These are phyloP conservation scores for Emericellopsis cladophorae DNA, from an alignment of 2,329 filamentous ascomycete genomes.

Conservation along the genomic window DNA sequence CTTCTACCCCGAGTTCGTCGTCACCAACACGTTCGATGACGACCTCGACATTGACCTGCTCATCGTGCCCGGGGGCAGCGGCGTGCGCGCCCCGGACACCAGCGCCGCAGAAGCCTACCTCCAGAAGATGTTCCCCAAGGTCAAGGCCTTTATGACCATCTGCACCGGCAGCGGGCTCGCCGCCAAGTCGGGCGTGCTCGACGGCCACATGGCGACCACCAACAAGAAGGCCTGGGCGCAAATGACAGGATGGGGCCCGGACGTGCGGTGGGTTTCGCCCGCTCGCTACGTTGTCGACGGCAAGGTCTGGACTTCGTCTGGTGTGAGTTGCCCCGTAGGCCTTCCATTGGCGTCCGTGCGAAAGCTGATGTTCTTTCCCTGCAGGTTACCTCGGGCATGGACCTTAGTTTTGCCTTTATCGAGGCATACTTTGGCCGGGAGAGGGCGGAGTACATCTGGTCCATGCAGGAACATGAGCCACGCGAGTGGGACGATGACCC, in stretches of 20 bases:
- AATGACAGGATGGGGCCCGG: constrained; percentile 30
- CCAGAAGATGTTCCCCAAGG: constrained; percentile 22
- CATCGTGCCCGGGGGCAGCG: constrained; percentile 48
- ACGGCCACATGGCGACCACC: constrained; percentile 50
- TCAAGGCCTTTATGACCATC: constrained; percentile 48
- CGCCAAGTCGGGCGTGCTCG: constrained; percentile 45
- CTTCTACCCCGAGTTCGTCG: constrained; percentile 21
- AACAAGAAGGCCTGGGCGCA: constrained; percentile 47
- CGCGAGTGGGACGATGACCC: constrained; percentile 13
- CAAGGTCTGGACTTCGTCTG: constrained; percentile 53
- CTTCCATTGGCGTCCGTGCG: neutral
- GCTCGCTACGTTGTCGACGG: constrained; percentile 55
- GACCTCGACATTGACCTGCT: constrained; percentile 42
- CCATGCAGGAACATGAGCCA: constrained; percentile 39
- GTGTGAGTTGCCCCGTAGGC: constrained; percentile 19
- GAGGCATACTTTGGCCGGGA: constrained; percentile 34
- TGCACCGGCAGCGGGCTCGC: constrained; percentile 52
- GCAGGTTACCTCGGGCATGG: constrained; percentile 21
- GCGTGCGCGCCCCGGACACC: constrained; percentile 18
- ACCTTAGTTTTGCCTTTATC: constrained; percentile 23
- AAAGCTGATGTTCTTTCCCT: too few relatives aligned
- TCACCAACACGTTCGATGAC: constrained; percentile 38
- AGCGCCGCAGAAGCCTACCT: constrained; percentile 25
- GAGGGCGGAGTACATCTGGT: constrained; percentile 28
- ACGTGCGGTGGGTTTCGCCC: constrained; percentile 45